Percentiles rank a stretch among this genome's conserved stretches.
Evolutionary conservation across 495 filamentous ascomycete species (phyloP).

Genomic region (Tuber calosporum): DNA sequence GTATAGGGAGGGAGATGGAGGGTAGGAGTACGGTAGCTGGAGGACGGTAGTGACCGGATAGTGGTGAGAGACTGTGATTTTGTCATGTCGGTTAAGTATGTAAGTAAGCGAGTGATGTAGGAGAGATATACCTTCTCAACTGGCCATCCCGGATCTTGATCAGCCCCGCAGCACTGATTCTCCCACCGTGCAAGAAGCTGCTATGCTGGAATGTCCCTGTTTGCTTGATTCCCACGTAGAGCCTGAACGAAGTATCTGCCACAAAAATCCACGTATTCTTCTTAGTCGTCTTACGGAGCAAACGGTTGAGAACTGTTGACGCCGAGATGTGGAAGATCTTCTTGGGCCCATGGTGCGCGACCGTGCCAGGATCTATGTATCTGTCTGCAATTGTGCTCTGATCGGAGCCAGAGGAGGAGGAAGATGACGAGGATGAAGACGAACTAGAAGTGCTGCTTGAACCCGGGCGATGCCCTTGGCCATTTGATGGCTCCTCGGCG

Average conservation of each 20-base stretch:
- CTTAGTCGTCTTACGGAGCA: slow-evolving; percentile 61
- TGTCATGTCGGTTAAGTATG: not conserved
- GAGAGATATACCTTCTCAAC: slow-evolving; percentile 52
- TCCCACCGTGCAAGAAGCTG: slow-evolving; percentile 73
- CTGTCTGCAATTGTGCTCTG: slow-evolving; percentile 46
- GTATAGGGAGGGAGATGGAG: no score
- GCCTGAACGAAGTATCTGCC: slow-evolving; percentile 73
- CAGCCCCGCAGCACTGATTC: slow-evolving; percentile 74
- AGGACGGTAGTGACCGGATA: slow-evolving; percentile 82
- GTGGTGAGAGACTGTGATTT: slow-evolving; percentile 46
- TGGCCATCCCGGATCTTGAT: slow-evolving; percentile 79
- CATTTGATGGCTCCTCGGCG: not conserved
- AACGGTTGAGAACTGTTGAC: slow-evolving; percentile 60
- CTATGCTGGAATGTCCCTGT: slow-evolving; percentile 84
- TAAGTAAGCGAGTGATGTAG: not conserved
- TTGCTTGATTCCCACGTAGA: slow-evolving; percentile 88
- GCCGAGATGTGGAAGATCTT: slow-evolving; percentile 63
- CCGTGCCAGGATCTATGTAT: slow-evolving; percentile 52
- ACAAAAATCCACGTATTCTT: slow-evolving; percentile 90
- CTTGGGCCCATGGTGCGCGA: slow-evolving; percentile 52
- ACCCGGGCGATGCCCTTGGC: not conserved
- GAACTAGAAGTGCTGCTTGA: slow-evolving; percentile 7
- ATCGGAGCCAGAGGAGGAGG: slow-evolving; percentile 26
- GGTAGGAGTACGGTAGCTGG: slow-evolving; percentile 46
- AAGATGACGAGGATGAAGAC: slow-evolving; percentile 23